Evolutionary conservation across 306 rosid genomes (phyloP).

Genomic region (Inga oerstediana): DNA sequence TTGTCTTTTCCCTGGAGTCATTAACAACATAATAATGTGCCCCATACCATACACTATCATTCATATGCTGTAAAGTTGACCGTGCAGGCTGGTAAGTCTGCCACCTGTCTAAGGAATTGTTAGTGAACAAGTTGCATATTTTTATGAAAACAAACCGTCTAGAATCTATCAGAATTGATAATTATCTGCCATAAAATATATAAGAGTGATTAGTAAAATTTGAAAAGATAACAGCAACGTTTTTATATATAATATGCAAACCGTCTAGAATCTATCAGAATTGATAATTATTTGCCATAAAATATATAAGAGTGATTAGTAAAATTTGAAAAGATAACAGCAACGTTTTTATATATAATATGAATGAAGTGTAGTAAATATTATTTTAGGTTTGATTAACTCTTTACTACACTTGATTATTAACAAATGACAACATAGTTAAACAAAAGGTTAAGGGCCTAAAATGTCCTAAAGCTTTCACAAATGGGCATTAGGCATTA

Average conservation of each 20-base stretch:
- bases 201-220: background rate
- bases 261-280: background rate
- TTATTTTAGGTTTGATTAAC: too few relatives aligned
- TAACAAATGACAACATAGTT: too few relatives aligned
- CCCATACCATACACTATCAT: background rate
- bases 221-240: background rate
- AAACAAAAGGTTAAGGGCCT: too few relatives aligned
- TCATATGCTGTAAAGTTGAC: background rate
- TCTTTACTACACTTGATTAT: too few relatives aligned
- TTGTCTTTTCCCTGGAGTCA: background rate
- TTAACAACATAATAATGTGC: background rate
- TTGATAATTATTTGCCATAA: background rate
- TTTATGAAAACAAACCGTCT: background rate
- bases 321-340: background rate
- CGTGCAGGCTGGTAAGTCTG: background rate
- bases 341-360: too few relatives aligned
- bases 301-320: background rate
- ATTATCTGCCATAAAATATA: background rate
- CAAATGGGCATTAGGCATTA: too few relatives aligned
- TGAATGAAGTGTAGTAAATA: too few relatives aligned
- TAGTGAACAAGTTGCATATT: background rate
- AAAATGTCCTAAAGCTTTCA: too few relatives aligned
- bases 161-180: background rate
- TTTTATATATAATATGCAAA: background rate
- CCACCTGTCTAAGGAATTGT: background rate